phyloP scores from a whole-genome alignment of 257 asterid genomes.

The Nicotiana obtusifolia region DNA sequence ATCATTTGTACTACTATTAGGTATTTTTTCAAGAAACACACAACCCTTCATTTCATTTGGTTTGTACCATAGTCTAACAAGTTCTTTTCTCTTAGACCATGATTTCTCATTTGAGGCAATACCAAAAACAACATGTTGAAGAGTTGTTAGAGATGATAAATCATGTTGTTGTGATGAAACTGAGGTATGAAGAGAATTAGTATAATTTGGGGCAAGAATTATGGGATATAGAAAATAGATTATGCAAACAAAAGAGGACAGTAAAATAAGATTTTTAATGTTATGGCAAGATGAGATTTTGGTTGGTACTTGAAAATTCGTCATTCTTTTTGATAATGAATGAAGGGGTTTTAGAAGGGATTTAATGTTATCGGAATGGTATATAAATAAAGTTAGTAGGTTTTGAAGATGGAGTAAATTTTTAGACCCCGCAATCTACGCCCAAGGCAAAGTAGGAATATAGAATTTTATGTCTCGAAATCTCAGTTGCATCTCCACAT shows the following conservation, averaged over 20 bases:
- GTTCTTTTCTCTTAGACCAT: slow-evolving; percentile 49
- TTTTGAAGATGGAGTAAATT: background rate
- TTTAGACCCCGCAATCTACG: slow-evolving; percentile 3
- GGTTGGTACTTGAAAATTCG: slow-evolving; percentile 12
- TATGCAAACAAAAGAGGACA: slow-evolving; percentile 22
- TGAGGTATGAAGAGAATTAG: slow-evolving; percentile 15
- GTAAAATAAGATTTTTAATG: slow-evolving; percentile 22
- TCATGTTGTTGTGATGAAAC: slow-evolving; percentile 15
- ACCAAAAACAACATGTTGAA: slow-evolving; percentile 67
- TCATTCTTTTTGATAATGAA: slow-evolving; percentile 24
- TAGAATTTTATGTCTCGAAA: background rate
- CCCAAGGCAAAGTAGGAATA: background rate
- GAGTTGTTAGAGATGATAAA: slow-evolving; percentile 29
- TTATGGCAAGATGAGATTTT: slow-evolving; percentile 10
- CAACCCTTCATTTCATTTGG: slow-evolving; percentile 64
- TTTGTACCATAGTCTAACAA: slow-evolving; percentile 67
- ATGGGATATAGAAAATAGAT: slow-evolving; percentile 30
- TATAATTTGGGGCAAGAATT: slow-evolving; percentile 12
- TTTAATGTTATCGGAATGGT: background rate
- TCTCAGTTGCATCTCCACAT: background rate
- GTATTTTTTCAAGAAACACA: slow-evolving; percentile 46
- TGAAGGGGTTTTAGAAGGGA: background rate
- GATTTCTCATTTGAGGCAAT: slow-evolving; percentile 54
- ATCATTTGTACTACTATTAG: background rate
- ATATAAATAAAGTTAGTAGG: background rate